Percentiles rank a stretch among this genome's conserved stretches.
Evolutionary conservation across 2,329 filamentous ascomycete species (phyloP).

Genomic region (Canariomyces notabilis): DNA sequence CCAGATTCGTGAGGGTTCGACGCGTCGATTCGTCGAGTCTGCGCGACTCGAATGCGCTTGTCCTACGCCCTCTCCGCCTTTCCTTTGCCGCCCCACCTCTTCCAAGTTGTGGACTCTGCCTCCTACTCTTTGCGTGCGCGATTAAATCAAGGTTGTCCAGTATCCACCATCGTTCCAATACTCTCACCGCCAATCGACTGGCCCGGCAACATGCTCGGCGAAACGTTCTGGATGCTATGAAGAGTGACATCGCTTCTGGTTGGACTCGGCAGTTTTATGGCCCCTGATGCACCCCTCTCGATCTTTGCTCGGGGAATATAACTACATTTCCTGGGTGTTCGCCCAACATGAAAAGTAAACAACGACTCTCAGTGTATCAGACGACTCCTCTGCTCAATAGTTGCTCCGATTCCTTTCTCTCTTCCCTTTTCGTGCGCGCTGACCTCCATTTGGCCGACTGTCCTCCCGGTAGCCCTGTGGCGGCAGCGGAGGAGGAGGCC

Average conservation of each 20-base stretch:
- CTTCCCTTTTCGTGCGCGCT: neutral
- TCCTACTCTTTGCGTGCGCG: neutral
- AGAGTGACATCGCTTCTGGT: neutral
- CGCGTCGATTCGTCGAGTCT: neutral
- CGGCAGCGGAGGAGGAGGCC: slow-evolving; percentile 15
- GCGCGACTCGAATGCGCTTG: neutral
- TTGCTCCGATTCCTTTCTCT: neutral
- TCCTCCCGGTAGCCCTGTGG: slow-evolving; percentile 3
- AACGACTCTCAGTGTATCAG: no score
- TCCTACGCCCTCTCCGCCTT: neutral
- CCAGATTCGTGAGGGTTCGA: neutral
- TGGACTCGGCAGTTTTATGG: neutral
- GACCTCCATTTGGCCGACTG: slow-evolving; percentile 7
- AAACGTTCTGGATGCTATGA: slow-evolving; percentile 2
- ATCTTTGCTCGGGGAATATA: neutral
- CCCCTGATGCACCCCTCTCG: neutral
- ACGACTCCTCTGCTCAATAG: no score
- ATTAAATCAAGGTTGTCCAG: neutral
- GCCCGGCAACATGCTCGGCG: slow-evolving; percentile 3
- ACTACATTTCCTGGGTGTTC: neutral
- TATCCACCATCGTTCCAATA: no score
- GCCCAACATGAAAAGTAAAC: neutral
- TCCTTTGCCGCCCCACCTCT: neutral
- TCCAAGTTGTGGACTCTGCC: neutral
- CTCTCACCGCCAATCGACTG: slow-evolving; percentile 13